Percentiles rank a stretch among this genome's conserved stretches.
phyloP scores from a whole-genome alignment of 208 protist genomes.

The Sergeia podlipaevii region DNA sequence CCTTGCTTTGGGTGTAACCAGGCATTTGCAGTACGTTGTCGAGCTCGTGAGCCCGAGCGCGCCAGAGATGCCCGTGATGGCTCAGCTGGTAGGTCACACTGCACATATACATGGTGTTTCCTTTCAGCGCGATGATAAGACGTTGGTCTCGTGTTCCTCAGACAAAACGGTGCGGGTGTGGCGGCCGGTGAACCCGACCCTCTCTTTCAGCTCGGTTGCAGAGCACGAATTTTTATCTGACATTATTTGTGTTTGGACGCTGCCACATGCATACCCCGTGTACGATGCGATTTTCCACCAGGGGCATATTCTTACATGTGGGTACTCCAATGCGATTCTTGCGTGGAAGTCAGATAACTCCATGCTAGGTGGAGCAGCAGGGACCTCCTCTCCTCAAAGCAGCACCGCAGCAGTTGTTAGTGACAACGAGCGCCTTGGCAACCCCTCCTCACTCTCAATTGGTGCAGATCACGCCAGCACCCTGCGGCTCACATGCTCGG shows the following conservation, averaged over 20 bases:
- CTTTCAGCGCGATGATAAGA: conserved; percentile 41
- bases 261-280: conserved; percentile 65
- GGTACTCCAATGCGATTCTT: conserved; percentile 54
- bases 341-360: conserved; percentile 49
- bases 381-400: not conserved
- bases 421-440: too few species aligned
- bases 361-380: not conserved
- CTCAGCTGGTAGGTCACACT: conserved; percentile 42
- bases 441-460: too few species aligned
- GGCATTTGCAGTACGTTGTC: conserved; percentile 51
- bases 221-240: conserved; percentile 1
- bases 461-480: too few species aligned
- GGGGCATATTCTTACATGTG: conserved; percentile 65
- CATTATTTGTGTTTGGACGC: conserved; percentile 29
- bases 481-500: too few species aligned
- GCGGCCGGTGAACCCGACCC: conserved; percentile 3
- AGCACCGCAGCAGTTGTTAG: too few species aligned
- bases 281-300: conserved; percentile 74
- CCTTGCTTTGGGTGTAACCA: conserved; percentile 58
- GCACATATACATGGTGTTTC: conserved; percentile 60
- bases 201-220: conserved; percentile 1
- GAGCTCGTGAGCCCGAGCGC: conserved; percentile 45
- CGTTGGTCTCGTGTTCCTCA: conserved; percentile 65
- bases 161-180: conserved; percentile 75
- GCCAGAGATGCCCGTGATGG: conserved; percentile 28